phyloP scores from a whole-genome alignment of 176 grass and related monocot genomes.

The Eremochloa ophiuroides region DNA sequence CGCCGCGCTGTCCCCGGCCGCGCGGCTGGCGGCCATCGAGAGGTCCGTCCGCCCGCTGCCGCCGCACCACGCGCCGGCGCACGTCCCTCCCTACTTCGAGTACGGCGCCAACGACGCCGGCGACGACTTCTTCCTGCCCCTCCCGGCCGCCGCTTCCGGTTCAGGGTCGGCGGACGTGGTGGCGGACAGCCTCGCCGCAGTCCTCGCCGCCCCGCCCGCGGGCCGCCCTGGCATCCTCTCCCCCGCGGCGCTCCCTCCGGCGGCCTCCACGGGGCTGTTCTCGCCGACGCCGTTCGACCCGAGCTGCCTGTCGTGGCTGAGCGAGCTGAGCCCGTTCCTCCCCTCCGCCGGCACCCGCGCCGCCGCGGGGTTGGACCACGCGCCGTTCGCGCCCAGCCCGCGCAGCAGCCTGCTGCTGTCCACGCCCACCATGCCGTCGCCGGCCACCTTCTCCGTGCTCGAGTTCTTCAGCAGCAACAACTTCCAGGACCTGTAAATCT shows the following conservation, averaged over 20 bases:
- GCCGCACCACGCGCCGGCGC: neutral
- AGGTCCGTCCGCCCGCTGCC: slow-evolving; percentile 47
- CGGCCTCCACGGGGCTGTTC: slow-evolving; percentile 54
- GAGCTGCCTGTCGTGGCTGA: slow-evolving; percentile 44
- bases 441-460: slow-evolving; percentile 38
- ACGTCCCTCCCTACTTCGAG: neutral
- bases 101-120: neutral
- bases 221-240: slow-evolving; percentile 64
- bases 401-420: slow-evolving; percentile 44
- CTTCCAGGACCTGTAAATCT: slow-evolving; percentile 43
- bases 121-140: neutral
- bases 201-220: neutral
- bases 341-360: slow-evolving; percentile 14
- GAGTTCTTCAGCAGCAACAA: slow-evolving; percentile 32
- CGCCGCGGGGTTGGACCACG: neutral
- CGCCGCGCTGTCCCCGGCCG: slow-evolving; percentile 66
- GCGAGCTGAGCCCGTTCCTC: slow-evolving; percentile 73
- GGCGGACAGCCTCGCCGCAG: slow-evolving; percentile 1
- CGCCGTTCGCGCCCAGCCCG: slow-evolving; percentile 35
- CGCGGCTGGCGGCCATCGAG: slow-evolving; percentile 75
- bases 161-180: neutral
- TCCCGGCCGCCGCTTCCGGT: too few species aligned
- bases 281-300: slow-evolving; percentile 70
- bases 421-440: slow-evolving; percentile 72
- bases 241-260: slow-evolving; percentile 47